Evolutionary conservation across 2,329 filamentous ascomycete species (phyloP).

Genomic region (Aspergillus glaucus): DNA sequence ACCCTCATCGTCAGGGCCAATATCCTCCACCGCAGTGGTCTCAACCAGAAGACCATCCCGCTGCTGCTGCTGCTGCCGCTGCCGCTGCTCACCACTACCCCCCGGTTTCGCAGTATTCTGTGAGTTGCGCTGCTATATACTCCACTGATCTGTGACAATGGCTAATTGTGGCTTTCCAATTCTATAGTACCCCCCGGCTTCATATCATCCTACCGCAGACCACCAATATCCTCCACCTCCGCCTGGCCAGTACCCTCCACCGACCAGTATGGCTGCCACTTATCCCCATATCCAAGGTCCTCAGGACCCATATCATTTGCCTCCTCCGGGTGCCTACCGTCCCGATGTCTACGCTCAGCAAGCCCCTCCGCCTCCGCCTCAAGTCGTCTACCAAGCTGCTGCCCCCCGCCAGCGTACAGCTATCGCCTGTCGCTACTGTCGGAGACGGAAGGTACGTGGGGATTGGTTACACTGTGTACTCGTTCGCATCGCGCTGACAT

Average conservation of each 20-base stretch:
- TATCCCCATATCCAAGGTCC: slow-evolving; percentile 34
- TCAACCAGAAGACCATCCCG: slow-evolving; percentile 34
- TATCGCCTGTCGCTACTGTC: slow-evolving; percentile 48
- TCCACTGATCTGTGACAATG: slow-evolving; percentile 9
- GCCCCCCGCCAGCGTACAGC: slow-evolving; percentile 47
- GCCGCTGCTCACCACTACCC: slow-evolving; percentile 30
- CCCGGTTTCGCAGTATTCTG: slow-evolving; percentile 29
- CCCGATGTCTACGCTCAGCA: slow-evolving; percentile 36
- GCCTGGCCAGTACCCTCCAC: slow-evolving; percentile 31
- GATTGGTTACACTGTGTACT: not conserved
- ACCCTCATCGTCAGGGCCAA: slow-evolving; percentile 41
- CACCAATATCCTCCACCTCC: slow-evolving; percentile 28
- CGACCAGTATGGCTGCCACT: slow-evolving; percentile 37
- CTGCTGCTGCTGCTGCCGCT: slow-evolving; percentile 15
- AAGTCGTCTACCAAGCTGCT: slow-evolving; percentile 39
- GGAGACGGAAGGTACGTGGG: slow-evolving; percentile 44
- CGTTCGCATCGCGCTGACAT: slow-evolving; percentile 3
- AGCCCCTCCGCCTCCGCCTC: slow-evolving; percentile 28
- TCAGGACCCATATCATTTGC: slow-evolving; percentile 40
- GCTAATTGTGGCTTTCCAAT: not conserved
- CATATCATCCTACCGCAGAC: slow-evolving; percentile 26
- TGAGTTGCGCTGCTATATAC: slow-evolving; percentile 19
- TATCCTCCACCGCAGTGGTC: slow-evolving; percentile 37
- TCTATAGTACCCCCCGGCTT: slow-evolving; percentile 25
- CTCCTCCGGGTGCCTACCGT: slow-evolving; percentile 38